phyloP scores from a whole-genome alignment of 495 filamentous ascomycete species.

The Tuber umbilicatum region DNA sequence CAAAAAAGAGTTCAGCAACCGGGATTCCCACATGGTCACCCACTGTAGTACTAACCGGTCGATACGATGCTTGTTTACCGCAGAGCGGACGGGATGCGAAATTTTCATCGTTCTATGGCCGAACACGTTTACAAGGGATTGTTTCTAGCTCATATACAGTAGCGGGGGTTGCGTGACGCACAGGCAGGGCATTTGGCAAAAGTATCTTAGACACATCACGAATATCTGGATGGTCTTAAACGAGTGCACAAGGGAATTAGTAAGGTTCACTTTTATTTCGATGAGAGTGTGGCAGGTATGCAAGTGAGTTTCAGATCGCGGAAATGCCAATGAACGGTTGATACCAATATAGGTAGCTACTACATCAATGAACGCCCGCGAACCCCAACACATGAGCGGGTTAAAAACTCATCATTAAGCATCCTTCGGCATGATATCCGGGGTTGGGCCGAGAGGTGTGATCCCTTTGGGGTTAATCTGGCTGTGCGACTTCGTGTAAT shows the following conservation, averaged over 20 bases:
- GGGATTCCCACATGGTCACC: slow-evolving; percentile 6
- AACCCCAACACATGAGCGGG: neutral
- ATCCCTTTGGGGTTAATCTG: slow-evolving; percentile 59
- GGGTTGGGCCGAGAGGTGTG: slow-evolving; percentile 60
- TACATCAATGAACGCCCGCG: neutral
- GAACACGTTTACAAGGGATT: neutral
- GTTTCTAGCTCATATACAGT: neutral
- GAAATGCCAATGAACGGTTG: neutral
- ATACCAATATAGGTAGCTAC: neutral
- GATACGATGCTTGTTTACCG: slow-evolving; percentile 6
- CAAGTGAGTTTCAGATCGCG: neutral
- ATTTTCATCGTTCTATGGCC: slow-evolving; percentile 4
- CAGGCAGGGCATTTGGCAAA: neutral
- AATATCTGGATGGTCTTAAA: neutral
- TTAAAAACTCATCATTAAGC: neutral
- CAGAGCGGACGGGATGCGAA: slow-evolving; percentile 6
- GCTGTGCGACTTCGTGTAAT: slow-evolving; percentile 51
- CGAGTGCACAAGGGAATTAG: neutral
- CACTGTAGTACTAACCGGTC: slow-evolving; percentile 6
- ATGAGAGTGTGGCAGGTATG: neutral
- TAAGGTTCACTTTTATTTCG: neutral
- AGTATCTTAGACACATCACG: neutral
- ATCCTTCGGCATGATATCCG: slow-evolving; percentile 50
- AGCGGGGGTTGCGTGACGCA: neutral
- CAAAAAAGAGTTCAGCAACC: neutral